Conservation (phyloP, 805 yeast genomes). For the Candida glaebosa region DNA sequence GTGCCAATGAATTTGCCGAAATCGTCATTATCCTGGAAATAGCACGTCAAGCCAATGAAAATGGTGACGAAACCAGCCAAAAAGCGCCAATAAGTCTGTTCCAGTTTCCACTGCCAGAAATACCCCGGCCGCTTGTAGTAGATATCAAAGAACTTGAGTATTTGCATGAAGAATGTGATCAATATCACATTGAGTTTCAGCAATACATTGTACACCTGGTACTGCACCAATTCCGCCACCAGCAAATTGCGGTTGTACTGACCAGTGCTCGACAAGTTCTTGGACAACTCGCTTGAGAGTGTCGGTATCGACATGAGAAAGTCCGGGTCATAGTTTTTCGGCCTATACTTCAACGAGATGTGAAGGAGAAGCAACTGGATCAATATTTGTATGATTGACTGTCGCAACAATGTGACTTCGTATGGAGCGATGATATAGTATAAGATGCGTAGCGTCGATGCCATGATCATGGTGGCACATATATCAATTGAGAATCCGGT, state of each 20-base stretch:
- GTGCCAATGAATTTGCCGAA: constrained; percentile 57
- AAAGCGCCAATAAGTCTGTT: constrained; percentile 60
- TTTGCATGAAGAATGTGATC: constrained; percentile 15
- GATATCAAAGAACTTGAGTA: constrained; percentile 65
- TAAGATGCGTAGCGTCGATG: constrained; percentile 67
- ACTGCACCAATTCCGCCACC: constrained; percentile 3
- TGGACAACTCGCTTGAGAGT: constrained; percentile 25
- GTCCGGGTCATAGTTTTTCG: constrained; percentile 31
- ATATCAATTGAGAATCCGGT: constrained; percentile 88
- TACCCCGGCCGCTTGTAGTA: constrained; percentile 53
- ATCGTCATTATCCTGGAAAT: constrained; percentile 29
- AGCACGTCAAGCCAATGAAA: constrained; percentile 38
- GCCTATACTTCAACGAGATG: constrained; percentile 59
- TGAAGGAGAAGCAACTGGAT: constrained; percentile 66
- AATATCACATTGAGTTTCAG: not conserved
- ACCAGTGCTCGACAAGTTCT: constrained; percentile 14
- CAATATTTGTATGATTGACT: constrained; percentile 79
- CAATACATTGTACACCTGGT: not conserved
- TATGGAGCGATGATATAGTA: constrained; percentile 80
- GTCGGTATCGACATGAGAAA: constrained; percentile 25
- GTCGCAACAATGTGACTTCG: constrained; percentile 74
- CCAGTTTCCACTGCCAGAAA: constrained; percentile 87
- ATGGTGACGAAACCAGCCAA: constrained; percentile 42
- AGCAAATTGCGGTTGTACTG: not conserved
- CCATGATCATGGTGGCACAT: constrained; percentile 85